These are phyloP conservation scores for Alternaria burnsii DNA, from an alignment of 2,329 filamentous ascomycete genomes.

Conservation along the genomic window DNA sequence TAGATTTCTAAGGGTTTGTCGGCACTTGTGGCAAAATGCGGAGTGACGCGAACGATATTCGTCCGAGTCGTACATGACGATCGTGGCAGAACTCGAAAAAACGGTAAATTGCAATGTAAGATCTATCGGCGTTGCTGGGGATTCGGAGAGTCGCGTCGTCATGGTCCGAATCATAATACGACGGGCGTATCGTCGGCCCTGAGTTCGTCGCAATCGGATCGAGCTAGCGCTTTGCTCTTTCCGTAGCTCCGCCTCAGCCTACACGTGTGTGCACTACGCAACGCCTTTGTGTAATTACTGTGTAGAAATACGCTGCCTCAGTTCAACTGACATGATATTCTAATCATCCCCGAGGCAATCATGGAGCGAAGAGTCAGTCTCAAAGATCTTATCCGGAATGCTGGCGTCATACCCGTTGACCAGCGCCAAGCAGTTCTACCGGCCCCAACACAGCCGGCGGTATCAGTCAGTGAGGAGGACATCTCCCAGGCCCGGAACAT, in stretches of 20 bases:
- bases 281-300: constrained; percentile 2
- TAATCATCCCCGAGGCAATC: neutral
- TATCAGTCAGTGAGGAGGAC: constrained; percentile 44
- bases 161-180: constrained; percentile 9
- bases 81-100: neutral
- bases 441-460: constrained; percentile 40
- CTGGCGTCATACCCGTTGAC: constrained; percentile 36
- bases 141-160: constrained; percentile 9
- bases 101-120: neutral
- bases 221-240: constrained; percentile 16
- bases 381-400: constrained; percentile 40
- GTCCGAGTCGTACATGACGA: neutral
- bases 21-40: constrained; percentile 1
- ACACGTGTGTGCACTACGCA: constrained; percentile 26
- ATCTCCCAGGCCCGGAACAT: constrained; percentile 41
- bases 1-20: constrained; percentile 5
- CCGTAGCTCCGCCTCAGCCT: constrained; percentile 25
- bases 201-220: constrained; percentile 14
- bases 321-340: constrained; percentile 13
- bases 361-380: constrained; percentile 43
- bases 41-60: neutral
- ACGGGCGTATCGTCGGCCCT: constrained; percentile 1
- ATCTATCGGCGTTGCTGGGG: neutral
- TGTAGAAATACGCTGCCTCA: neutral
- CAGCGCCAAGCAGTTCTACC: constrained; percentile 44